These are phyloP conservation scores for Basidioascus undulatus DNA, from an alignment of 768 basidiomycete species.

Conservation along the genomic window DNA sequence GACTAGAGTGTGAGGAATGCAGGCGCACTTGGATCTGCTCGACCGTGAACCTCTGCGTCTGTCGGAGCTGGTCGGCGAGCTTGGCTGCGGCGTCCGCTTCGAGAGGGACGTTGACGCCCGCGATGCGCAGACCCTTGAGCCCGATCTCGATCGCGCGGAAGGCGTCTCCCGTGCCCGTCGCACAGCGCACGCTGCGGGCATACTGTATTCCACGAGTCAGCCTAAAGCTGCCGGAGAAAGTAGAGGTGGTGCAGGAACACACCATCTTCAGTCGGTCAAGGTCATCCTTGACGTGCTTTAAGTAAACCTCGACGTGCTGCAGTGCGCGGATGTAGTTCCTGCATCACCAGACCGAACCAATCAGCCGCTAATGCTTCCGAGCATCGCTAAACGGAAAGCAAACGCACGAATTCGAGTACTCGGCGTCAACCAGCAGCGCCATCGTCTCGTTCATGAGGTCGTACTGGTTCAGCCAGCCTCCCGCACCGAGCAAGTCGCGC, in stretches of 20 bases:
- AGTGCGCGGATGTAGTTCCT: slow-evolving; percentile 8
- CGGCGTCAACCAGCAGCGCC: slow-evolving; percentile 5
- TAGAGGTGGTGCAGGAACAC: too few relatives aligned
- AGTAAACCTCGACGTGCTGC: slow-evolving; percentile 5
- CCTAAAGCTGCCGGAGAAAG: too few relatives aligned
- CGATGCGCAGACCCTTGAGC: slow-evolving; percentile 2
- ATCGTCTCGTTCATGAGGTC: slow-evolving; percentile 5
- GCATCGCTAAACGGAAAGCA: too few relatives aligned
- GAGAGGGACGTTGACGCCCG: slow-evolving; percentile 1
- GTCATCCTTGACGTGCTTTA: slow-evolving; percentile 1
- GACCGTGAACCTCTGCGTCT: neutral
- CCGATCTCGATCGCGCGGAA: slow-evolving; percentile 4
- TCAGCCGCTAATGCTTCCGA: too few relatives aligned
- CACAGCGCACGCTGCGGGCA: slow-evolving; percentile 5
- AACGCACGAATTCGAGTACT: slow-evolving; percentile 8
- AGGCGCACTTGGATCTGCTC: slow-evolving; percentile 1
- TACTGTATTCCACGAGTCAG: too few relatives aligned
- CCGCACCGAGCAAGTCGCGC: slow-evolving; percentile 4
- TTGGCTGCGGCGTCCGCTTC: neutral
- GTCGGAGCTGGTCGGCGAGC: neutral
- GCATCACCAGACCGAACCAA: neutral
- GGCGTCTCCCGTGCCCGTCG: slow-evolving; percentile 5
- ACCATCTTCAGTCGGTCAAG: slow-evolving; percentile 5
- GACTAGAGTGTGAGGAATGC: neutral
- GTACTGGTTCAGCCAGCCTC: slow-evolving; percentile 1